Evolutionary conservation across 2,329 filamentous ascomycete species (phyloP).

Genomic region (Nannizziopsis barbatae): DNA sequence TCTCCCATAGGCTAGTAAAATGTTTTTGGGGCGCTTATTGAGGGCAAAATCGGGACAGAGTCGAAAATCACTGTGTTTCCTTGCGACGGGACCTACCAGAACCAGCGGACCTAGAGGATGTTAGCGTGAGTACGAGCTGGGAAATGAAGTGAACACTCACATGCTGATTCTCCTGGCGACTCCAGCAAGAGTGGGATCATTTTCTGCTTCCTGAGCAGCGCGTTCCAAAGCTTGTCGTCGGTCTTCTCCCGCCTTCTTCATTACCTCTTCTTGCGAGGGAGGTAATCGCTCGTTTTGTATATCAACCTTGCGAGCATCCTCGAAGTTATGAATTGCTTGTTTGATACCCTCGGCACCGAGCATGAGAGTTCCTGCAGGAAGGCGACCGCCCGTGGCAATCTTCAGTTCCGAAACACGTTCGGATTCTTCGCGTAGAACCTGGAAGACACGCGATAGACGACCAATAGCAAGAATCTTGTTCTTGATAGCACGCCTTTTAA

Average conservation of each 20-base stretch:
- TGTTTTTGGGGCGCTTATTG: too few species aligned
- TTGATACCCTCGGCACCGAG: slow-evolving; percentile 96
- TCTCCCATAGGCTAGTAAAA: background rate
- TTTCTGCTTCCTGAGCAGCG: slow-evolving; percentile 78
- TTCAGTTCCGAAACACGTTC: slow-evolving; percentile 96
- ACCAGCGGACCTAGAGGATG: slow-evolving; percentile 29
- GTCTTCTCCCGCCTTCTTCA: slow-evolving; percentile 69
- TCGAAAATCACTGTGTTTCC: slow-evolving; percentile 19
- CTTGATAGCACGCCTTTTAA: slow-evolving; percentile 93
- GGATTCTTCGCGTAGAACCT: slow-evolving; percentile 92
- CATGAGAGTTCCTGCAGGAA: slow-evolving; percentile 95
- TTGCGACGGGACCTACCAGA: slow-evolving; percentile 27
- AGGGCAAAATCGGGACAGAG: background rate
- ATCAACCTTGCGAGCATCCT: slow-evolving; percentile 94
- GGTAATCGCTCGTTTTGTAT: slow-evolving; percentile 91
- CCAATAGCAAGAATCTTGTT: slow-evolving; percentile 99
- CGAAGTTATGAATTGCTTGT: slow-evolving; percentile 91
- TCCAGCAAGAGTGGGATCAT: slow-evolving; percentile 75
- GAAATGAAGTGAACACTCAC: slow-evolving; percentile 47
- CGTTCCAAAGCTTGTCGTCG: slow-evolving; percentile 73
- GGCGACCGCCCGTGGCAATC: slow-evolving; percentile 81
- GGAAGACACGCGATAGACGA: slow-evolving; percentile 92
- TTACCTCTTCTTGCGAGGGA: slow-evolving; percentile 83
- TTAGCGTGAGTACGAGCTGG: background rate
- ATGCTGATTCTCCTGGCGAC: slow-evolving; percentile 90